These are phyloP conservation scores for Hyparrhenia diplandra DNA, from an alignment of 176 grass and related monocot genomes.

Conservation along the genomic window DNA sequence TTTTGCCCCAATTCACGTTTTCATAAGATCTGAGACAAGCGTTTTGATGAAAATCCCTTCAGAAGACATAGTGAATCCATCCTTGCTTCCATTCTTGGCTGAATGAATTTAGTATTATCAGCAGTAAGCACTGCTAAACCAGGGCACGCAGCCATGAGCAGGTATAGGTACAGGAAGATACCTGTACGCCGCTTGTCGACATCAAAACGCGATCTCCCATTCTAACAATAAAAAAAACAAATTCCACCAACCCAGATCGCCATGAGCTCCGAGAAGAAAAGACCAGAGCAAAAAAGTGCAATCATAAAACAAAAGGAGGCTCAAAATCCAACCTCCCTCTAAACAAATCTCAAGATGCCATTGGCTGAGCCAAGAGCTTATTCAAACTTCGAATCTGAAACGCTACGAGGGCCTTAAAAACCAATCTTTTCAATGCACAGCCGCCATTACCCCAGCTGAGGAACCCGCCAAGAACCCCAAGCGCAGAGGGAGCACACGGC, in stretches of 20 bases:
- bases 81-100: neutral
- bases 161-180: neutral
- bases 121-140: conserved; percentile 21
- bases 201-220: conserved; percentile 25
- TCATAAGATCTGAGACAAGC: neutral
- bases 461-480: neutral
- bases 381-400: conserved; percentile 19
- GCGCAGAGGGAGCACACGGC: neutral
- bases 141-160: conserved; percentile 19
- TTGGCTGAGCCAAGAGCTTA: neutral
- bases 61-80: neutral
- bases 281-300: neutral
- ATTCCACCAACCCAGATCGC: conserved; percentile 45
- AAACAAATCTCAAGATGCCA: neutral
- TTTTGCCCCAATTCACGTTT: neutral
- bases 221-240: conserved; percentile 1
- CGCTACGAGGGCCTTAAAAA: conserved; percentile 1
- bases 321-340: conserved; percentile 7
- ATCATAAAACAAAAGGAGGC: neutral
- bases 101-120: neutral
- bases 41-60: neutral
- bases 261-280: conserved; percentile 14
- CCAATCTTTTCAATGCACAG: conserved; percentile 3
- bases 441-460: neutral
- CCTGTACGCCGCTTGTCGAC: neutral